Base-by-base conservation (phyloP, 1,284 basidiomycete species). In the Salmacisia buchloeana region DNA sequence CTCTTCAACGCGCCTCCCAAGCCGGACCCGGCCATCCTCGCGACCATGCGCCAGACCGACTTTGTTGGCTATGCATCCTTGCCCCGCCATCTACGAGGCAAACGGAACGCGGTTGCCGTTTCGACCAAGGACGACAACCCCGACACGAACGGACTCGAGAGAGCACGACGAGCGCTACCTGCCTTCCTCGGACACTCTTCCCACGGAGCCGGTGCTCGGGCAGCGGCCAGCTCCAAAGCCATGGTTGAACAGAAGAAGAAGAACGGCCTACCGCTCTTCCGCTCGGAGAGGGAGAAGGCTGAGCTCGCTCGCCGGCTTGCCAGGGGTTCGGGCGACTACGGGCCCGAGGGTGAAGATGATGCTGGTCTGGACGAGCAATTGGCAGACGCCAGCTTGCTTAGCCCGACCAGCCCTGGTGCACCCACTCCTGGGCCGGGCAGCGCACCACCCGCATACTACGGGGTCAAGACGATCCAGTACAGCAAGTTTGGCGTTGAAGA, bases 401-500 rank as follows among this genome's bases (percentile, higher is more conserved):
- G 49, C 21, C 49, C 49, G 4, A 54, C 49, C 15, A 54, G 49
- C 15, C 49, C 49, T 12, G 49, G 49, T 33, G 49, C 27, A 15
- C 29, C 61, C 10, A 54, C 66, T 23, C 64, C 65, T 6, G 62
- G 56, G 2, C 33, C 58, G 18, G 63, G 39, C 59, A 49, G 58
- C 33, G 61, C 56, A 15, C 86, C 94, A 64, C 92, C 94, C 0
- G 87, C 86, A 64, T 86, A 88, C 69, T 99, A 96, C 80, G 86
- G 90, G 49, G 88, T 89, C 75, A 92, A 97, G 43, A 92, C 96
- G 80, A 98, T 99, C 76, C 92, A 96, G 81, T 98, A 98, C 80
- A 94, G 92, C 56, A 92, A 92, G 74, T 99, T 98, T 72, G 94
- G 94, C n/a, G 91, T 97, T 29, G 94, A 94, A 79, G 94, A 99